Conservation (phyloP, 768 basidiomycete species). For the Pisolithus microcarpus region DNA sequence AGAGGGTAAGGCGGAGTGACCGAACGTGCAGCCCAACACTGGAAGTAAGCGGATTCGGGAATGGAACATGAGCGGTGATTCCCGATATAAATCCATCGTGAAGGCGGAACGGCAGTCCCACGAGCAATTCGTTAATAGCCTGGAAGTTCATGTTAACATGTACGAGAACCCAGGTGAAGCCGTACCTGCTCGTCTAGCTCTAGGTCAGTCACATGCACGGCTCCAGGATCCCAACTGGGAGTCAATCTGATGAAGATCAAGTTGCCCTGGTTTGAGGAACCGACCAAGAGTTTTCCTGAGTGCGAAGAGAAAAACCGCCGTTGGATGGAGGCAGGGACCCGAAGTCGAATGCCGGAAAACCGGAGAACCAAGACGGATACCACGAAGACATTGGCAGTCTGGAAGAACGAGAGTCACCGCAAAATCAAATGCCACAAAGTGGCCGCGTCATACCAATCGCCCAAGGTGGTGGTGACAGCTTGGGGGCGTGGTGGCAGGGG, state of each 20-base stretch:
- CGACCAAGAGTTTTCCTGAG: slow-evolving; percentile 79
- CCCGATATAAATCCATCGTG: slow-evolving; percentile 67
- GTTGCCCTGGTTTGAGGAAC: slow-evolving; percentile 81
- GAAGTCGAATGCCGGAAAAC: slow-evolving; percentile 59
- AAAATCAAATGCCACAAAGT: neutral
- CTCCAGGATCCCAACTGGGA: slow-evolving; percentile 90
- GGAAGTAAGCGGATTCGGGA: slow-evolving; percentile 77
- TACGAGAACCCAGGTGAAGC: slow-evolving; percentile 1
- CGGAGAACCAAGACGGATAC: slow-evolving; percentile 49
- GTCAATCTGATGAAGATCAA: slow-evolving; percentile 81
- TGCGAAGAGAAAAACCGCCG: slow-evolving; percentile 80
- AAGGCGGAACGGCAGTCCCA: slow-evolving; percentile 58
- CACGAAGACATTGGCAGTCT: slow-evolving; percentile 40
- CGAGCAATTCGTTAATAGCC: slow-evolving; percentile 73
- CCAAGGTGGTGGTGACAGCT: too few species aligned
- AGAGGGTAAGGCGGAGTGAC: slow-evolving; percentile 62
- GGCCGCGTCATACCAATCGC: neutral
- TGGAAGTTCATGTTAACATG: slow-evolving; percentile 26
- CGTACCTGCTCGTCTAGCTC: slow-evolving; percentile 72
- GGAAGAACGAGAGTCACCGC: neutral
- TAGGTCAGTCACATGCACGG: slow-evolving; percentile 78
- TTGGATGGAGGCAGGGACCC: slow-evolving; percentile 68
- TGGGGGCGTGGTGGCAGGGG: neutral
- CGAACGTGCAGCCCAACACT: slow-evolving; percentile 63
- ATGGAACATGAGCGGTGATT: slow-evolving; percentile 74